Percentiles rank a stretch among this genome's conserved stretches.
Evolutionary conservation across 257 asterid genomes (phyloP).

Genomic region (Plectranthus barbatus): DNA sequence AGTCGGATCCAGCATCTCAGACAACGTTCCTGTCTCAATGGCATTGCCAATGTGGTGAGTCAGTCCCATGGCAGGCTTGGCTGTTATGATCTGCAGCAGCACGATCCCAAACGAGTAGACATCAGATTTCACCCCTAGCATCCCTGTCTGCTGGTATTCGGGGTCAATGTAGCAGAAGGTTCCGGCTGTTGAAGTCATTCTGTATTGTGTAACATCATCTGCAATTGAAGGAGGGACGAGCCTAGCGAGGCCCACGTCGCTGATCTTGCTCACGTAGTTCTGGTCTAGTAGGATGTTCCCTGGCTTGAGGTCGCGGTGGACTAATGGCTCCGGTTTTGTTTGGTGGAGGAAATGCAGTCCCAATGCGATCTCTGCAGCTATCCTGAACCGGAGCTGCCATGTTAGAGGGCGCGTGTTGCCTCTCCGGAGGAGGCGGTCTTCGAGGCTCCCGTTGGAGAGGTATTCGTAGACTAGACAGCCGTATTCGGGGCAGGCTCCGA

Average conservation of each 20-base stretch:
- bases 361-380: slow-evolving; percentile 71
- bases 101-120: slow-evolving; percentile 69
- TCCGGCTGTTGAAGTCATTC: slow-evolving; percentile 88
- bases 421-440: slow-evolving; percentile 51
- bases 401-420: slow-evolving; percentile 48
- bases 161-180: slow-evolving; percentile 90
- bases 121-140: slow-evolving; percentile 85
- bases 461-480: slow-evolving; percentile 80
- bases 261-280: slow-evolving; percentile 73
- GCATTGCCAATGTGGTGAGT: slow-evolving; percentile 39
- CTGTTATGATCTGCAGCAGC: slow-evolving; percentile 62
- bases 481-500: slow-evolving; percentile 89
- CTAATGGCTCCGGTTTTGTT: slow-evolving; percentile 87
- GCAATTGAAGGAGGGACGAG: slow-evolving; percentile 61
- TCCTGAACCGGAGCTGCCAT: slow-evolving; percentile 77
- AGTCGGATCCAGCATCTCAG: slow-evolving; percentile 50
- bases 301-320: slow-evolving; percentile 89
- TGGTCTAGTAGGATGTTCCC: slow-evolving; percentile 70
- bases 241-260: slow-evolving; percentile 84
- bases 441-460: slow-evolving; percentile 80
- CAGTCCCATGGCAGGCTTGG: slow-evolving; percentile 68
- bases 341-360: slow-evolving; percentile 82
- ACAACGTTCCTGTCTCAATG: slow-evolving; percentile 37
- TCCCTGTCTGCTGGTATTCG: slow-evolving; percentile 86
- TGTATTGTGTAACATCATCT: slow-evolving; percentile 65